phyloP scores from a whole-genome alignment of 2,329 filamentous ascomycete species.

The Fusarium continuum region DNA sequence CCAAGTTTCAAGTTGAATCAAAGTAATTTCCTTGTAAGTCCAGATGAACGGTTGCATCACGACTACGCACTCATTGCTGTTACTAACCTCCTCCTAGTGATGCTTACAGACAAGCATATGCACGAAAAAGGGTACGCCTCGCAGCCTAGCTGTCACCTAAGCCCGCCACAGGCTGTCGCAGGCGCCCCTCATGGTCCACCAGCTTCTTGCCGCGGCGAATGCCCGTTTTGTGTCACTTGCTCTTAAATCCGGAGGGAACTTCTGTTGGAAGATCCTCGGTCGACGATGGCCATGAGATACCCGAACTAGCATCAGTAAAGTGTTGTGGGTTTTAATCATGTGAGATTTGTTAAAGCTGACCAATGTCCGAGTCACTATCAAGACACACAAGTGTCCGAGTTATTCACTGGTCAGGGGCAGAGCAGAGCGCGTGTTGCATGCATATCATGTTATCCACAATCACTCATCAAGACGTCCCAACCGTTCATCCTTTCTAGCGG shows the following conservation, averaged over 20 bases:
- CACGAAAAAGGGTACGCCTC: slow-evolving; percentile 26
- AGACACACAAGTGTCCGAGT: not conserved
- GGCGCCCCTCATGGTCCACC: slow-evolving; percentile 20
- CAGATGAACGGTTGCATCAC: slow-evolving; percentile 1
- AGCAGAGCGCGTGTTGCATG: not conserved
- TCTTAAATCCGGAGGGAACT: slow-evolving; percentile 21
- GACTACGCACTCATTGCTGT: not conserved
- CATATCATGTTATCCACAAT: not conserved
- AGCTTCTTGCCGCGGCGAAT: slow-evolving; percentile 38
- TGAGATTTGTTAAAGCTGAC: slow-evolving; percentile 10
- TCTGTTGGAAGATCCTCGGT: slow-evolving; percentile 11
- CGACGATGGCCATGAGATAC: not conserved
- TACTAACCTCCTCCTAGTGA: slow-evolving; percentile 10
- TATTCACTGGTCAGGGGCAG: not conserved
- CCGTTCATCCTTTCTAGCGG: not conserved
- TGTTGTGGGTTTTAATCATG: slow-evolving; percentile 1
- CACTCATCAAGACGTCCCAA: not conserved
- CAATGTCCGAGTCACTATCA: not conserved
- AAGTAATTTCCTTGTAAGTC: slow-evolving; percentile 21
- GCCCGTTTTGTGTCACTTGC: slow-evolving; percentile 34
- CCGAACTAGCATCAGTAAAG: not conserved
- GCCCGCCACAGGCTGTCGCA: slow-evolving; percentile 30
- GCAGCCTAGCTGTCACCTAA: slow-evolving; percentile 29
- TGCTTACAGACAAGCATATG: slow-evolving; percentile 5
- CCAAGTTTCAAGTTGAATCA: slow-evolving; percentile 32